A percentile compares a stretch with the other conserved stretches of the same genome.
Evolutionary conservation across 345 rosid species (phyloP).

Genomic region (Atalantia buxifolia): DNA sequence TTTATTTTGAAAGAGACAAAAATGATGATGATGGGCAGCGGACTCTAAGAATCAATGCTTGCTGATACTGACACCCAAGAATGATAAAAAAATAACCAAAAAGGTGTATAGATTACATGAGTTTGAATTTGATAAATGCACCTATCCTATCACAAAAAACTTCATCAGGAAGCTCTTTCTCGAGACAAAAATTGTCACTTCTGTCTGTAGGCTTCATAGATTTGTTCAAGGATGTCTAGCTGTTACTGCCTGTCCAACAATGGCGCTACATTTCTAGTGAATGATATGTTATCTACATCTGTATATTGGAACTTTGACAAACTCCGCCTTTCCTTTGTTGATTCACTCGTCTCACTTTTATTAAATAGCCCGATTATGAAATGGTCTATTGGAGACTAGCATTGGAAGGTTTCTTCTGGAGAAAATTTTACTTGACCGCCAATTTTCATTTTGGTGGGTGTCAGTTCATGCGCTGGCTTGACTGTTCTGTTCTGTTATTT

Average conservation of each 20-base stretch:
- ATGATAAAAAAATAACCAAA: too few relatives aligned
- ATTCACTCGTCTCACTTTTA: background rate
- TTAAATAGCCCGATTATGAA: background rate
- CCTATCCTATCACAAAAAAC: background rate
- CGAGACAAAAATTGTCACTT: background rate
- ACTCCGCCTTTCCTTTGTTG: too few relatives aligned
- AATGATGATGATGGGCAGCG: background rate
- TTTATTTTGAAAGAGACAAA: too few relatives aligned
- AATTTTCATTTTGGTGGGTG: background rate
- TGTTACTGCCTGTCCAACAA: background rate
- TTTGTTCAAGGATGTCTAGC: background rate
- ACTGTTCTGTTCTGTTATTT: background rate
- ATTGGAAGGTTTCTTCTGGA: background rate
- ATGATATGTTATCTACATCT: background rate
- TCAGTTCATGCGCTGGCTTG: background rate
- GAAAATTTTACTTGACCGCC: too few relatives aligned
- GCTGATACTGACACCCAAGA: background rate
- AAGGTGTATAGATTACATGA: background rate
- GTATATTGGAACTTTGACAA: background rate
- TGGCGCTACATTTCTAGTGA: background rate
- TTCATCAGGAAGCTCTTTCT: too few relatives aligned
- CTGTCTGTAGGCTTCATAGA: background rate
- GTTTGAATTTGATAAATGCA: background rate
- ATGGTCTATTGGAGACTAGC: background rate
- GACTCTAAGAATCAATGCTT: background rate